Evolutionary conservation across 2,329 filamentous ascomycete species (phyloP).

Genomic region (Ceratocystiopsis brevicomis): DNA sequence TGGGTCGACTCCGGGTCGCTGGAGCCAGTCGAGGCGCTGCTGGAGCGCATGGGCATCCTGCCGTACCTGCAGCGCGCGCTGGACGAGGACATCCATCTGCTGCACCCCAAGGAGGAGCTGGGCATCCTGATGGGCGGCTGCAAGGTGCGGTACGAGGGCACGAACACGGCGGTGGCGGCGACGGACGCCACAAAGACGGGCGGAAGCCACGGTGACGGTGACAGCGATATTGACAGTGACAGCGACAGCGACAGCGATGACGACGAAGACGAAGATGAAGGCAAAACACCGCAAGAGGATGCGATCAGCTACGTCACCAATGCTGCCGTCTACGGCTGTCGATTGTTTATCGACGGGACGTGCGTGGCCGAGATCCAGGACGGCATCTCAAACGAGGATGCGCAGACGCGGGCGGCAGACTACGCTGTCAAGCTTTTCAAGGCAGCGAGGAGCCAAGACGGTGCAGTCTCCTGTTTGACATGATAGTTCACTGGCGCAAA

Average conservation of each 20-base stretch:
- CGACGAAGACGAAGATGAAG: background rate
- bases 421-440: constrained; percentile 21
- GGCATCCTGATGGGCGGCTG: constrained; percentile 34
- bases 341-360: constrained; percentile 28
- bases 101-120: constrained; percentile 50
- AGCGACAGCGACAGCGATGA: background rate
- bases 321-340: constrained; percentile 20
- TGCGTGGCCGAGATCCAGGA: constrained; percentile 25
- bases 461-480: too few species aligned
- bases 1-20: constrained; percentile 61
- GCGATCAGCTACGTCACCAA: background rate
- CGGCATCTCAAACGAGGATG: constrained; percentile 31
- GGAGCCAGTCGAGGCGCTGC: constrained; percentile 36
- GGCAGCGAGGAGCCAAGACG: background rate
- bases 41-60: constrained; percentile 47
- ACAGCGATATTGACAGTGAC: background rate
- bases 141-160: constrained; percentile 34
- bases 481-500: too few species aligned
- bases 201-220: constrained; percentile 2
- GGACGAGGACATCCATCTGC: constrained; percentile 33
- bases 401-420: constrained; percentile 35
- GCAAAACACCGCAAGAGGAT: too few species aligned
- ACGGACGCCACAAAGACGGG: background rate
- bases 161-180: constrained; percentile 6
- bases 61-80: constrained; percentile 43